Conservation (phyloP, 179 eudicot species). For the Patellifolia procumbens region DNA sequence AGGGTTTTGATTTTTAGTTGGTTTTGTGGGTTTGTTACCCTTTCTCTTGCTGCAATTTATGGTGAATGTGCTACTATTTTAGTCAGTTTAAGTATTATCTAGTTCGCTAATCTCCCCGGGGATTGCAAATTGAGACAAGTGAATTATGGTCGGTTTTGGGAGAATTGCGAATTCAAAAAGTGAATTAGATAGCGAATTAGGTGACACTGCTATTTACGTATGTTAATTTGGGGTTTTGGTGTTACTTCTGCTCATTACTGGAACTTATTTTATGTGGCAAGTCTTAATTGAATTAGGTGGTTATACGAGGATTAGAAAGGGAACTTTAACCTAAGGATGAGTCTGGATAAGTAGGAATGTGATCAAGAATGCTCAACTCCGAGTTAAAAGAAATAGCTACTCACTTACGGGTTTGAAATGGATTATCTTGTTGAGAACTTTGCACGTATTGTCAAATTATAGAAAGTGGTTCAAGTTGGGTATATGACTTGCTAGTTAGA, state of each 20-base stretch:
- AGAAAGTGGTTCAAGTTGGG: background rate
- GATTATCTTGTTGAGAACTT: background rate
- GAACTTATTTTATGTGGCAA: background rate
- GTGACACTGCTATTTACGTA: background rate
- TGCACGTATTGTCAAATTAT: background rate
- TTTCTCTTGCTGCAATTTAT: background rate
- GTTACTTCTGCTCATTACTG: background rate
- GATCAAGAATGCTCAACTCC: background rate
- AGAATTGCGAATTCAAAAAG: too few species aligned
- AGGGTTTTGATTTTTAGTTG: background rate
- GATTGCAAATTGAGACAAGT: too few species aligned
- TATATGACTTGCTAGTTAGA: background rate
- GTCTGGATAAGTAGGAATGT: background rate
- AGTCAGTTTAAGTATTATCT: too few species aligned
- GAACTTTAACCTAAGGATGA: background rate
- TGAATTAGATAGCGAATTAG: too few species aligned
- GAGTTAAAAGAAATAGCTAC: background rate
- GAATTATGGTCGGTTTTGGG: too few species aligned
- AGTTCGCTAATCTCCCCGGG: too few species aligned
- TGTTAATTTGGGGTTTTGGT: background rate
- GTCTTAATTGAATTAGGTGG: background rate
- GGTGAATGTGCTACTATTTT: background rate
- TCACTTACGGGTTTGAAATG: background rate
- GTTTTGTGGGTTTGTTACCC: background rate
- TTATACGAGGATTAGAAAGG: background rate